Conservation (phyloP, 2,329 filamentous ascomycete genomes). For the Chaetomiaceae sp. region DNA sequence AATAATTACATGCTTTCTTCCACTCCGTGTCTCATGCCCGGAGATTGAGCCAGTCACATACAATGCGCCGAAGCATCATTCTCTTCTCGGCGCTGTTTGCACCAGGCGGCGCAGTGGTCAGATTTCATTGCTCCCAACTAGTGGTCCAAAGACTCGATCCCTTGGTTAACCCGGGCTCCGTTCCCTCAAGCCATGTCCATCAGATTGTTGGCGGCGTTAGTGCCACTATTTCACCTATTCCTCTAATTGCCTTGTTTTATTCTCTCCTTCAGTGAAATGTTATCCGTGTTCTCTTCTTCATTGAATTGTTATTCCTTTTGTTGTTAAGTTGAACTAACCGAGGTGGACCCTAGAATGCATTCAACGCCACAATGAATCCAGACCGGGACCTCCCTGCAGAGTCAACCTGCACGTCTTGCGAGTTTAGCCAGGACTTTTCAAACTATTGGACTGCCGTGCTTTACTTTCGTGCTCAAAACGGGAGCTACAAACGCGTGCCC, state of each 20-base stretch:
- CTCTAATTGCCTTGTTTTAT: constrained; percentile 4
- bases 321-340: too few relatives aligned
- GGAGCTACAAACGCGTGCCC: constrained; percentile 10
- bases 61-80: too few relatives aligned
- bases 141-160: constrained; percentile 17
- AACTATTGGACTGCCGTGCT: constrained; percentile 18
- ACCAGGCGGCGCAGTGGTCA: too few relatives aligned
- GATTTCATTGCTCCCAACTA: constrained; percentile 17
- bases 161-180: background rate
- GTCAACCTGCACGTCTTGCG: constrained; percentile 18
- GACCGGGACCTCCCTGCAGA: constrained; percentile 7
- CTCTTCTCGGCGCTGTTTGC: too few relatives aligned
- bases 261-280: background rate
- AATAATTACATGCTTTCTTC: too few relatives aligned
- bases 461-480: constrained; percentile 18
- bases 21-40: too few relatives aligned
- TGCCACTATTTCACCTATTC: too few relatives aligned
- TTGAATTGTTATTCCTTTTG: too few relatives aligned
- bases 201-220: too few relatives aligned
- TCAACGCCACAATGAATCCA: constrained; percentile 18
- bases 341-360: constrained; percentile 4
- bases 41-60: too few relatives aligned
- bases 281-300: too few relatives aligned
- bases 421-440: constrained; percentile 16
- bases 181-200: too few relatives aligned